A percentile compares a stretch with the other conserved stretches of the same genome.
Evolutionary conservation across 2,329 filamentous ascomycete genomes (phyloP).

Genomic region (Aureobasidium sp.): DNA sequence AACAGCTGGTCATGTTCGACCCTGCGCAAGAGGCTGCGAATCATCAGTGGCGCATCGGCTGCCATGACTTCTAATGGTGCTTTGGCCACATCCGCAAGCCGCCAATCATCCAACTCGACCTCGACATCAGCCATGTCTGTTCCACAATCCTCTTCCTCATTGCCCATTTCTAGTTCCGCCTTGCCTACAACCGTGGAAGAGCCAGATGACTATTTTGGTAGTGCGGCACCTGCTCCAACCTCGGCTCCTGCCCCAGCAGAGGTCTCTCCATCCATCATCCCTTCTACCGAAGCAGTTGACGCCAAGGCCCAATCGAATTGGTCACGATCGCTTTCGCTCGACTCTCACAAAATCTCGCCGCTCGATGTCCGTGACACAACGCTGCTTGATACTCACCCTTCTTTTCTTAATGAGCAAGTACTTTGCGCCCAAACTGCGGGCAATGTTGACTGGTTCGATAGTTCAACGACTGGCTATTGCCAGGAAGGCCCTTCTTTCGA

Average conservation of each 20-base stretch:
- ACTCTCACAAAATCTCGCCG: background rate
- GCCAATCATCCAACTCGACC: background rate
- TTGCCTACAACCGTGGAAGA: constrained; percentile 20
- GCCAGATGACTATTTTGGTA: constrained; percentile 38
- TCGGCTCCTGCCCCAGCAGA: background rate
- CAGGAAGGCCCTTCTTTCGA: constrained; percentile 56
- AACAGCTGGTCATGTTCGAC: constrained; percentile 65
- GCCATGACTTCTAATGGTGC: background rate
- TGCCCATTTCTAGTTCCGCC: background rate
- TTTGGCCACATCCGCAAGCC: background rate
- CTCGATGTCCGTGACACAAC: constrained; percentile 17
- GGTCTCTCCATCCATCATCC: constrained; percentile 1
- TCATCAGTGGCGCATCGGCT: constrained; percentile 51
- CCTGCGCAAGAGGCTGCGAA: constrained; percentile 58
- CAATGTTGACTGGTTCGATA: constrained; percentile 26
- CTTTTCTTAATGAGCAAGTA: constrained; percentile 34
- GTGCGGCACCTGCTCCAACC: constrained; percentile 19
- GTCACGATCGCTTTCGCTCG: background rate
- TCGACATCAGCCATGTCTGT: constrained; percentile 9
- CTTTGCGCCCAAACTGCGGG: constrained; percentile 34
- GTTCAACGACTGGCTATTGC: constrained; percentile 21
- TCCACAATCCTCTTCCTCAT: constrained; percentile 1
- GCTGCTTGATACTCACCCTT: background rate
- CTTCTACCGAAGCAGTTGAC: constrained; percentile 15
- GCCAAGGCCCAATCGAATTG: background rate